phyloP scores from a whole-genome alignment of 257 asterid species.

The Jacaranda copaia region DNA sequence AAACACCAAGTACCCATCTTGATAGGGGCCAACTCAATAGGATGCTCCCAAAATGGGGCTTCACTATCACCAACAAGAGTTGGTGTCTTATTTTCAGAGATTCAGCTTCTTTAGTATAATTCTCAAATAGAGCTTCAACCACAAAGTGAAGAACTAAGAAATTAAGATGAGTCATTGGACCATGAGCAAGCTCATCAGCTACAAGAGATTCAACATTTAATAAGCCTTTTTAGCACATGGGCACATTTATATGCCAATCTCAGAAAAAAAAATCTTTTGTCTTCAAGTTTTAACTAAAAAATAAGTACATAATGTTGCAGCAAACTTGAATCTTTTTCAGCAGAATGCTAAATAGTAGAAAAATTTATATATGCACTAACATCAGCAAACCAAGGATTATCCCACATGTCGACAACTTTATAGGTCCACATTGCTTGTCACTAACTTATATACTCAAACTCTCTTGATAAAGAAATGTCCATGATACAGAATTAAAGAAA shows the following conservation, averaged over 20 bases:
- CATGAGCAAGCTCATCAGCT: constrained; percentile 67
- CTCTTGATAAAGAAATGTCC: constrained; percentile 3
- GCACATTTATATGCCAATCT: neutral
- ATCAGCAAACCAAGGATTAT: constrained; percentile 84
- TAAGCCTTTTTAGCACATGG: neutral
- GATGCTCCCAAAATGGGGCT: no score
- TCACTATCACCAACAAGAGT: no score
- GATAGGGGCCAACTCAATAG: no score
- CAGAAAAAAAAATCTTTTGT: no score
- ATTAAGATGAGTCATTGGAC: constrained; percentile 88
- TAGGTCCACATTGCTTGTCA: constrained; percentile 80
- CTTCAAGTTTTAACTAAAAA: neutral
- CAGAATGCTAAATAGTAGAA: constrained; percentile 72
- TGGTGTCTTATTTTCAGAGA: no score
- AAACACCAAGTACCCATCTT: no score
- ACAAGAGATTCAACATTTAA: constrained; percentile 15
- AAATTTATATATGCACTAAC: constrained; percentile 85
- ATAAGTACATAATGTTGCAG: neutral
- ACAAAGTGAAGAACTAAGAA: constrained; percentile 77
- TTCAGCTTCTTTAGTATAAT: no score
- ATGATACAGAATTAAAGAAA: neutral
- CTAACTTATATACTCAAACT: neutral
- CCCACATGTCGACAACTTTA: constrained; percentile 71
- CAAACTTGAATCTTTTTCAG: constrained; percentile 73
- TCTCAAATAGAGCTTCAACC: no score